Conservation (phyloP, 2,329 filamentous ascomycete species). For the Pyricularia sp. region DNA sequence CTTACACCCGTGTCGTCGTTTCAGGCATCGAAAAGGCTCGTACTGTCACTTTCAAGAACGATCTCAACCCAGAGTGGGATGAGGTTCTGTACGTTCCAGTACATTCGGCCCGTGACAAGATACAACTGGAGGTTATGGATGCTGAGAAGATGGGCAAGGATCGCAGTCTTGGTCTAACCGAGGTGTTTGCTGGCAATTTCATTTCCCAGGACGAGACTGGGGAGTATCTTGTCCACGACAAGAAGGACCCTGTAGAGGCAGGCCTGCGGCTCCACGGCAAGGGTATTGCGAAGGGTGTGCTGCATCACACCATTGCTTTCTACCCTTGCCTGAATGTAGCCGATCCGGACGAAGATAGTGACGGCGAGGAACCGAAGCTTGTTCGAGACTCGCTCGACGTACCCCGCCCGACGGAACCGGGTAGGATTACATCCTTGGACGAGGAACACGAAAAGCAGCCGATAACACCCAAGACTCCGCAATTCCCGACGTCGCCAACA, state of each 20-base stretch:
- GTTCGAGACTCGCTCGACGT: slow-evolving; percentile 20
- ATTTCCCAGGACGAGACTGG: slow-evolving; percentile 69
- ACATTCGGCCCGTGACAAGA: slow-evolving; percentile 72
- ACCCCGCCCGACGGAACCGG: slow-evolving; percentile 27
- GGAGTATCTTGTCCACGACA: slow-evolving; percentile 70
- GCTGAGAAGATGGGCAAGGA: slow-evolving; percentile 88
- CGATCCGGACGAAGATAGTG: slow-evolving; percentile 80
- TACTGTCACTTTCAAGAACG: slow-evolving; percentile 93
- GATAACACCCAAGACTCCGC: background rate
- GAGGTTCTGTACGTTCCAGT: slow-evolving; percentile 92
- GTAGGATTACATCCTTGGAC: slow-evolving; percentile 32
- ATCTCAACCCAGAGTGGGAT: slow-evolving; percentile 91
- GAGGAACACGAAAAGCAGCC: slow-evolving; percentile 10
- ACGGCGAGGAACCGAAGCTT: slow-evolving; percentile 23
- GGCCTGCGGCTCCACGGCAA: slow-evolving; percentile 67
- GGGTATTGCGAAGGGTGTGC: slow-evolving; percentile 64
- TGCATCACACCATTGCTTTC: slow-evolving; percentile 81
- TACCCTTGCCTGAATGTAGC: slow-evolving; percentile 81
- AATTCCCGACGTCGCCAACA: slow-evolving; percentile 9
- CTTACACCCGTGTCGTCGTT: slow-evolving; percentile 79
- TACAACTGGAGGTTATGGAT: slow-evolving; percentile 93
- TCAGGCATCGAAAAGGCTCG: slow-evolving; percentile 85
- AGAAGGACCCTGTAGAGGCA: slow-evolving; percentile 58
- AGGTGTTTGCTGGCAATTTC: slow-evolving; percentile 70
- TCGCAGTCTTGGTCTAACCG: slow-evolving; percentile 72